A percentile compares a stretch with the other conserved stretches of the same genome.
Evolutionary conservation across 2,329 filamentous ascomycete genomes (phyloP).

Genomic region (Lasiodiplodia theobromae): DNA sequence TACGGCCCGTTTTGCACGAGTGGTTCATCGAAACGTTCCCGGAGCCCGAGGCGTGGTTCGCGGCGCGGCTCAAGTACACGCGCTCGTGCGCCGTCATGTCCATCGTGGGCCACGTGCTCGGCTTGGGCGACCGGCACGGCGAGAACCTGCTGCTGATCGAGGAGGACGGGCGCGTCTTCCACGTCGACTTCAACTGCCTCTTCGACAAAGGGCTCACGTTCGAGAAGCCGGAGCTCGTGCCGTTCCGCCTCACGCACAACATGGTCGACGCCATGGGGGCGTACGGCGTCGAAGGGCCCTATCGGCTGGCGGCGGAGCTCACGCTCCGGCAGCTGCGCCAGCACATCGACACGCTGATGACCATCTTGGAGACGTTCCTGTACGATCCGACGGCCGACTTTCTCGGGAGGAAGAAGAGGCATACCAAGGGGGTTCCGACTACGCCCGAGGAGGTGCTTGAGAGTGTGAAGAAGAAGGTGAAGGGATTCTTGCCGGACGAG

Average conservation of each 20-base stretch:
- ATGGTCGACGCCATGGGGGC: constrained; percentile 98
- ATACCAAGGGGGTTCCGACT: constrained; percentile 64
- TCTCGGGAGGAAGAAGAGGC: constrained; percentile 70
- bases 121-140: constrained; percentile 90
- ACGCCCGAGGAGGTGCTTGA: constrained; percentile 84
- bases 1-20: constrained; percentile 83
- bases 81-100: constrained; percentile 97
- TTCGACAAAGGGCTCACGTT: constrained; percentile 98
- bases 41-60: constrained; percentile 90
- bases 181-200: constrained; percentile 99
- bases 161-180: constrained; percentile 89
- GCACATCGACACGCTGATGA: constrained; percentile 96
- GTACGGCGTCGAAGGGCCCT: constrained; percentile 90
- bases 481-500: constrained; percentile 82
- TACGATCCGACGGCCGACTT: constrained; percentile 97
- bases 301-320: constrained; percentile 87
- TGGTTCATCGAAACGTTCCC: constrained; percentile 98
- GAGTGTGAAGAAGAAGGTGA: constrained; percentile 85
- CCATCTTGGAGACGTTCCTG: constrained; percentile 94
- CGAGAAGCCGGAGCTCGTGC: constrained; percentile 90
- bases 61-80: constrained; percentile 86
- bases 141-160: constrained; percentile 97
- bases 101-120: constrained; percentile 97
- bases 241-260: constrained; percentile 96
- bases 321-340: constrained; percentile 84